These are phyloP conservation scores for Falciphora oryzae DNA, from an alignment of 2,329 filamentous ascomycete species.

Conservation along the genomic window DNA sequence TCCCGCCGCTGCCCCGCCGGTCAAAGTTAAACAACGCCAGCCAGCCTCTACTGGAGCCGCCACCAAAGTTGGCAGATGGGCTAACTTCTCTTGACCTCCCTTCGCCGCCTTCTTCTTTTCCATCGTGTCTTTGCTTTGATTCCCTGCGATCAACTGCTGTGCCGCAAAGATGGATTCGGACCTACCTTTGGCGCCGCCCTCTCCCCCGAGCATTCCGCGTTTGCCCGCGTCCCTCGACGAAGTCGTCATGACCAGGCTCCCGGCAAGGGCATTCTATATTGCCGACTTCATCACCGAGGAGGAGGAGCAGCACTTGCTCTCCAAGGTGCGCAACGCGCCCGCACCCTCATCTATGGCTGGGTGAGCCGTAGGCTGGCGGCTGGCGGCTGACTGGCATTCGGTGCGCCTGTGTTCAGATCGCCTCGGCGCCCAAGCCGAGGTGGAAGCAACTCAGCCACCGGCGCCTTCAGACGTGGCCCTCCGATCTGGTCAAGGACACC, in stretches of 20 bases:
- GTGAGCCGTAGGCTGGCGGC: slow-evolving; percentile 39
- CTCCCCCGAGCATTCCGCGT: background rate
- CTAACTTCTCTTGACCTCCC: too few relatives aligned
- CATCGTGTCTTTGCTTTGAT: background rate
- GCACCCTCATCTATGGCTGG: background rate
- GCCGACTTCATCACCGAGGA: slow-evolving; percentile 72
- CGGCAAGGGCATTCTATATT: slow-evolving; percentile 73
- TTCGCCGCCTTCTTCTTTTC: too few relatives aligned
- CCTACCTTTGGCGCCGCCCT: background rate
- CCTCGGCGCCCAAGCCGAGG: slow-evolving; percentile 61
- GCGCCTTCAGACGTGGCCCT: slow-evolving; percentile 86
- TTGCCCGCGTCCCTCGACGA: slow-evolving; percentile 46
- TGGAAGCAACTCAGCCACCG: slow-evolving; percentile 90
- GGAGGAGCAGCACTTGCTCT: slow-evolving; percentile 66
- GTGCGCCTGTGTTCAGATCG: slow-evolving; percentile 34
- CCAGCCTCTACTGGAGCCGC: too few relatives aligned
- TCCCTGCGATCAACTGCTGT: background rate
- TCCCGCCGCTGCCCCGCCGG: background rate
- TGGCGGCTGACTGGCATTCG: slow-evolving; percentile 16
- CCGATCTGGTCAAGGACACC: slow-evolving; percentile 70
- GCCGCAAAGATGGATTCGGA: background rate
- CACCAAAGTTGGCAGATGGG: too few relatives aligned
- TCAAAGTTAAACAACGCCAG: too few relatives aligned
- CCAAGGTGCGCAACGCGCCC: slow-evolving; percentile 50
- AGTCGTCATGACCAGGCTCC: slow-evolving; percentile 48